These are phyloP conservation scores for Eucalyptus urophylla DNA, from an alignment of 345 rosid genomes.

Conservation along the genomic window DNA sequence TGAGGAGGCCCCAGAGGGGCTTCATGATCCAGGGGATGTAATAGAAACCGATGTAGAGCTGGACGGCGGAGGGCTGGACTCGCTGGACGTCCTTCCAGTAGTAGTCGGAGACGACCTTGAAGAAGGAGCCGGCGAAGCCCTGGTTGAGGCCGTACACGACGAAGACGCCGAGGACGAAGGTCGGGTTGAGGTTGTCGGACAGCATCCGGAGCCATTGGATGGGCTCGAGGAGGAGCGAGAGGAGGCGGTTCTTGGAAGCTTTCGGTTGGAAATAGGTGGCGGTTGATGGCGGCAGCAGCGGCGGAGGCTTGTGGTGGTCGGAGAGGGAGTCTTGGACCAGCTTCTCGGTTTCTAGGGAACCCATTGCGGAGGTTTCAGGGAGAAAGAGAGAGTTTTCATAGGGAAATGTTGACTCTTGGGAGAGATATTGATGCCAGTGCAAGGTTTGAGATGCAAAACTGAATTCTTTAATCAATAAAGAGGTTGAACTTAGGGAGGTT, in stretches of 20 bases:
- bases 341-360: constrained; percentile 6
- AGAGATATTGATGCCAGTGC: accelerated
- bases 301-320: not conserved
- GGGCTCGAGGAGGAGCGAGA: constrained; percentile 39
- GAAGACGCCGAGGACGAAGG: constrained; percentile 54
- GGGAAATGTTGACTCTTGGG: not conserved
- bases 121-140: constrained; percentile 65
- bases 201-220: constrained; percentile 69
- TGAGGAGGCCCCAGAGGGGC: constrained; percentile 73
- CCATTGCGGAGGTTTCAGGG: not conserved
- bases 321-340: not conserved
- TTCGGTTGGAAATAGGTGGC: not conserved
- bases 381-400: not conserved
- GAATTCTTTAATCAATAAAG: not conserved
- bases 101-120: constrained; percentile 70
- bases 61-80: constrained; percentile 66
- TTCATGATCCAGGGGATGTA: constrained; percentile 77
- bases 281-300: not conserved
- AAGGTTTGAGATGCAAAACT: not conserved
- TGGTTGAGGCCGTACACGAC: constrained; percentile 69
- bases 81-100: constrained; percentile 80
- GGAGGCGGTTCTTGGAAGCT: not conserved
- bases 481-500: not conserved
- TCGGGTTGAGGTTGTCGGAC: constrained; percentile 36
- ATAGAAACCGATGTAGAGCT: constrained; percentile 59